Evolutionary conservation across 305 asterid genomes (phyloP).

Genomic region (Plantago lanceolata): DNA sequence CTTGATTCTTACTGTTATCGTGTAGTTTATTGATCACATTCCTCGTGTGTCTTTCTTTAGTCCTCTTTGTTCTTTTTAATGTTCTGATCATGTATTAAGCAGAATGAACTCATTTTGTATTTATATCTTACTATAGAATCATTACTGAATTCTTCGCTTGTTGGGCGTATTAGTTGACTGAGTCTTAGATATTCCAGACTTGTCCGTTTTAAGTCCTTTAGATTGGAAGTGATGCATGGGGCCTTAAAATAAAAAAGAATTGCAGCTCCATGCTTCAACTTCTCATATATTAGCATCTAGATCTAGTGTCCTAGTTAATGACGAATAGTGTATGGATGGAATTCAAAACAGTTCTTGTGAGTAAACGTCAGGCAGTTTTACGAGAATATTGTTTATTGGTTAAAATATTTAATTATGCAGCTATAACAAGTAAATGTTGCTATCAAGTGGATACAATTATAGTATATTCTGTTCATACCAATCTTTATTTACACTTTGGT

Average conservation of each 20-base stretch:
- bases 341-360: too few relatives aligned
- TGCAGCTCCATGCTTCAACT: not conserved
- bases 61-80: not conserved
- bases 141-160: not conserved
- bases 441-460: not conserved
- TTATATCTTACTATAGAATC: not conserved
- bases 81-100: not conserved
- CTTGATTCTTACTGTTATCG: constrained; percentile 18
- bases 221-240: not conserved
- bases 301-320: too few relatives aligned
- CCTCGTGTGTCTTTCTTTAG: constrained; percentile 21
- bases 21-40: constrained; percentile 8
- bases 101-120: not conserved
- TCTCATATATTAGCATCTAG: too few relatives aligned
- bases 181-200: not conserved
- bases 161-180: not conserved
- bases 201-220: not conserved
- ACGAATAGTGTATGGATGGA: not conserved
- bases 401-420: constrained; percentile 8
- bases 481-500: constrained; percentile 12
- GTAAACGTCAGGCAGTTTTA: too few relatives aligned
- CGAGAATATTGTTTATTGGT: not conserved
- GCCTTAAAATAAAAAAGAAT: not conserved
- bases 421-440: not conserved
- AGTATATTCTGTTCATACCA: not conserved